phyloP scores from a whole-genome alignment of 345 rosid genomes.

The Adansonia digitata region DNA sequence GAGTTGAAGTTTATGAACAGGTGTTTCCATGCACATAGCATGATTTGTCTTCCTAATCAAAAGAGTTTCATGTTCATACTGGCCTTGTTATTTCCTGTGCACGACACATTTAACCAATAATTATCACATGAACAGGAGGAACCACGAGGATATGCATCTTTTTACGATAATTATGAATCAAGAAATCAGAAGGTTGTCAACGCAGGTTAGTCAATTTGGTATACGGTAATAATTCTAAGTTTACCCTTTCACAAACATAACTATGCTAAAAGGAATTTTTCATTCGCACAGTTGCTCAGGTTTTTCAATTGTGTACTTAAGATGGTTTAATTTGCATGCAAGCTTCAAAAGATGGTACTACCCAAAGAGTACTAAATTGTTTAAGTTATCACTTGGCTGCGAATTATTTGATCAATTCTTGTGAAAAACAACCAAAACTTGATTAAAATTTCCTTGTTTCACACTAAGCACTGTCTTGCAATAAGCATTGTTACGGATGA shows the following conservation, averaged over 20 bases:
- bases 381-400: background rate
- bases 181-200: constrained; percentile 58
- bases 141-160: constrained; percentile 46
- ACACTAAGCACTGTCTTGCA: background rate
- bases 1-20: constrained; percentile 73
- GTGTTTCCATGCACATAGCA: constrained; percentile 24
- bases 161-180: constrained; percentile 54
- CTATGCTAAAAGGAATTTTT: background rate
- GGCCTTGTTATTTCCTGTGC: background rate
- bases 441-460: background rate
- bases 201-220: constrained; percentile 36
- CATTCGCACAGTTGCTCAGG: background rate
- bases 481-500: background rate
- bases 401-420: background rate
- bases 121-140: constrained; percentile 38
- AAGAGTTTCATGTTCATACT: background rate
- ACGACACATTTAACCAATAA: background rate
- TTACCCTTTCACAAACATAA: background rate
- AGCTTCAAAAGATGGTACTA: background rate
- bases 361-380: background rate
- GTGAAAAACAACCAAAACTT: background rate
- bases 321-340: background rate
- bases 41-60: background rate
- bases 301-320: background rate
- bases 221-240: background rate